These are phyloP conservation scores for Trichoderma sp. DNA, from an alignment of 2,329 filamentous ascomycete genomes.

Conservation along the genomic window DNA sequence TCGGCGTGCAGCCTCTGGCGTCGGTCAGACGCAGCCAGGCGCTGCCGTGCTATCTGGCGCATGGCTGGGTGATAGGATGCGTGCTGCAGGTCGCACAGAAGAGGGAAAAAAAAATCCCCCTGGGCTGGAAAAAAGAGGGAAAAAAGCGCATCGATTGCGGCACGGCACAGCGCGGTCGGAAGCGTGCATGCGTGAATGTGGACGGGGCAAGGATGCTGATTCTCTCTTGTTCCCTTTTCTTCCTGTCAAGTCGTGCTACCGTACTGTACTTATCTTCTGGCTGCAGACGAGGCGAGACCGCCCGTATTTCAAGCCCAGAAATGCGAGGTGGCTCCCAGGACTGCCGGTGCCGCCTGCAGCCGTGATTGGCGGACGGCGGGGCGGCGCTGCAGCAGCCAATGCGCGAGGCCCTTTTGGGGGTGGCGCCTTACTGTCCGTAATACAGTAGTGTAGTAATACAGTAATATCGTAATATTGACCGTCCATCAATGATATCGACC, in stretches of 20 bases:
- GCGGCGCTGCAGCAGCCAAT: conserved; percentile 7
- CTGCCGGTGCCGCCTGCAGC: conserved; percentile 11
- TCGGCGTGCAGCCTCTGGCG: conserved; percentile 12
- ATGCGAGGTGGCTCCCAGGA: neutral
- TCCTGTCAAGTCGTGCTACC: too few relatives aligned
- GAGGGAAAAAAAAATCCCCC: neutral
- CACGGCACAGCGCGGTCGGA: conserved; percentile 1
- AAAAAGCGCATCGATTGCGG: neutral
- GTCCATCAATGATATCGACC: too few relatives aligned
- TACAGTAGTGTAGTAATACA: too few relatives aligned
- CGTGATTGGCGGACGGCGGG: conserved; percentile 9
- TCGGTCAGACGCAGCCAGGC: neutral
- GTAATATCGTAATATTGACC: too few relatives aligned
- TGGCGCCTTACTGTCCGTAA: too few relatives aligned
- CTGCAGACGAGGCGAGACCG: neutral
- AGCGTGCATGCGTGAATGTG: neutral
- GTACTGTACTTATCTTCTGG: too few relatives aligned
- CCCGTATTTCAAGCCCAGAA: conserved; percentile 16
- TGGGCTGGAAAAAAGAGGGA: neutral
- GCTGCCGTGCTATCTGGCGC: neutral
- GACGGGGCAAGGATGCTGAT: neutral
- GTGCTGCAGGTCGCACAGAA: conserved; percentile 10
- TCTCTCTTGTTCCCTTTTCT: neutral
- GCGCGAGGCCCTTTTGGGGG: conserved; percentile 6
- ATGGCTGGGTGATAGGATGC: neutral